Evolutionary conservation across 2,329 filamentous ascomycete species (phyloP), one percentile per base, ranked within the genome.

Genomic region (Penicillium sp.): DNA sequence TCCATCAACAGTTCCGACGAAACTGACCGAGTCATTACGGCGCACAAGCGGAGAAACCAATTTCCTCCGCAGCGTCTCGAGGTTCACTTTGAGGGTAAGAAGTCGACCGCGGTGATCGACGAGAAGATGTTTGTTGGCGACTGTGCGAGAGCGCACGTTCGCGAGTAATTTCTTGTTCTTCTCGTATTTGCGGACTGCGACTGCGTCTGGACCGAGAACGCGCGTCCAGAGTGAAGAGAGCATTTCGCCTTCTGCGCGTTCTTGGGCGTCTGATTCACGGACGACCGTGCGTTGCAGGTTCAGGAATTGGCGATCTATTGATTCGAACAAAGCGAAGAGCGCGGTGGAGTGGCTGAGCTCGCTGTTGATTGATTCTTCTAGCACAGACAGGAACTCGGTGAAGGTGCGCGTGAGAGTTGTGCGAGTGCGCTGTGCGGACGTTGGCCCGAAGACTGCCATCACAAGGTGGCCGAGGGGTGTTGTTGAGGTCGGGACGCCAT

Each of bases 271-370:
- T 18, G 88, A 85, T 75, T 97, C 92, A 65, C 91, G 89, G 51
- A 90, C 88, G 9, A 96, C 92, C 5, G 86, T 89, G 56, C 92
- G 88, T 59, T 90, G 90, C 1, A 97, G 82, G 70, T 94, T 95
- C 57, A 92, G 82, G 74, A 97, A 96, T 71, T 96, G 91, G 49
- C 86, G 84, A 75, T 97, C 93, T 63, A 97, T 92, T 55, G 87
- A 84, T 71, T 96, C 92, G 72, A 97, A 97, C n/a, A 96, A 85
- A 3, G 84, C 84, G 72, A 96, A 96, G 13, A 97, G 84, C 1
- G 86, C 83, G 1, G 92, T 83, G 39, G 88, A 89, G 74, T 93
- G 88, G 50, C 87, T 86, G 18, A 97, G 81, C 73, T 97, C 92
- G 60, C 84, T 88, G 65, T 88, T 85, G 71, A 97, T 95, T 55